Evolutionary conservation across 441 rosid genomes (phyloP).

Genomic region (Lepidium campestre): DNA sequence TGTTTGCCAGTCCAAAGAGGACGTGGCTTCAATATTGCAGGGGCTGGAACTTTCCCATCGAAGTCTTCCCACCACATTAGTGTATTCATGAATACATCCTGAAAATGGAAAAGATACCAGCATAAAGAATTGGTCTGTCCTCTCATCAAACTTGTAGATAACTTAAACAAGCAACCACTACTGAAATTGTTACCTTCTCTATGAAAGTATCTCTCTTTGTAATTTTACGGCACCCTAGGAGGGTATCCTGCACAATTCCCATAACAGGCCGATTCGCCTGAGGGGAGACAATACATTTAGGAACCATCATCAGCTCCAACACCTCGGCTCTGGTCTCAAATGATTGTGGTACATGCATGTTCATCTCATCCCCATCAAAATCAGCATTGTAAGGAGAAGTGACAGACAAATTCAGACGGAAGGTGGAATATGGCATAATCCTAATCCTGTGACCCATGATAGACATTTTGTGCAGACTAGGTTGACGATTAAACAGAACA

Average conservation of each 20-base stretch:
- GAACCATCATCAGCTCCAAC: conserved; percentile 97
- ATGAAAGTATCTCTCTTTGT: conserved; percentile 99
- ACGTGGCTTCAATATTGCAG: conserved; percentile 87
- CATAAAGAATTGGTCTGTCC: not conserved
- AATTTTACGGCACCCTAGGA: conserved; percentile 95
- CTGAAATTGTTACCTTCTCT: conserved; percentile 63
- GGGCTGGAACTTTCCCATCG: conserved; percentile 97
- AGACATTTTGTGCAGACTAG: conserved; percentile 99
- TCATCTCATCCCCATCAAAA: conserved; percentile 99
- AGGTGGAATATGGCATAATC: conserved; percentile 99
- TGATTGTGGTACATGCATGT: conserved; percentile 98
- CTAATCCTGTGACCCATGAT: conserved; percentile 98
- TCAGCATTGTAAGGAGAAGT: conserved; percentile 99
- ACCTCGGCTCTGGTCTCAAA: conserved; percentile 98
- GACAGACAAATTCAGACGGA: conserved; percentile 87
- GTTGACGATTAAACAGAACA: conserved; percentile 95
- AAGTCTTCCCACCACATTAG: conserved; percentile 99
- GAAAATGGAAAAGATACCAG: conserved; percentile 19
- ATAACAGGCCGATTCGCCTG: conserved; percentile 97
- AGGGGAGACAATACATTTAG: conserved; percentile 95
- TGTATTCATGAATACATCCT: conserved; percentile 98
- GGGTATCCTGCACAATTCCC: conserved; percentile 99
- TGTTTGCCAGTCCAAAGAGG: conserved; percentile 99
- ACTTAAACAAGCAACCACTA: not conserved
- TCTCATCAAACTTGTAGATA: not conserved